These are phyloP conservation scores for Halophytophthora polymorphica DNA, from an alignment of 352 stramenopile genomes.

Conservation along the genomic window DNA sequence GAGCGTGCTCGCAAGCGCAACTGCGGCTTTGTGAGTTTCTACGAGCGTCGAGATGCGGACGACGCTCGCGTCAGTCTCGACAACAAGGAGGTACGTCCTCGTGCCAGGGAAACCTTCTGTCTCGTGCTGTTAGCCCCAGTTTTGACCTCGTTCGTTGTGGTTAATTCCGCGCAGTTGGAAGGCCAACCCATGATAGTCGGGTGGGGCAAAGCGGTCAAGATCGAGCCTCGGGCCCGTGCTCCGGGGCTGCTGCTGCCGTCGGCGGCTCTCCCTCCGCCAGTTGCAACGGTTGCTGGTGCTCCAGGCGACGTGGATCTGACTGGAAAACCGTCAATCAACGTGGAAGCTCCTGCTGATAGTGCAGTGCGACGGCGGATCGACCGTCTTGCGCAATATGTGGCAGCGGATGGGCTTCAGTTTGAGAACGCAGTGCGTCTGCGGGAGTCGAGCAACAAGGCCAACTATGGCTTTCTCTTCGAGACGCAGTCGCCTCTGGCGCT, in stretches of 20 bases:
- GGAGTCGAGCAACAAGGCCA: slow-evolving; percentile 36
- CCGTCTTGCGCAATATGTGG: slow-evolving; percentile 56
- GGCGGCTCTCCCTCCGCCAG: slow-evolving; percentile 4
- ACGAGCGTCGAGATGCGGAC: slow-evolving; percentile 75
- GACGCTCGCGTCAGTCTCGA: slow-evolving; percentile 66
- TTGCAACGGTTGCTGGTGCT: slow-evolving; percentile 2
- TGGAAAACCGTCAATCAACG: slow-evolving; percentile 24
- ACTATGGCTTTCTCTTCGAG: slow-evolving; percentile 59
- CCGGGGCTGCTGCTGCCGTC: slow-evolving; percentile 11
- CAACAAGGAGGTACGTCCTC: slow-evolving; percentile 62
- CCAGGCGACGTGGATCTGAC: slow-evolving; percentile 1
- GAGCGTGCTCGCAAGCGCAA: slow-evolving; percentile 89
- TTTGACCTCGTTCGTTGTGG: slow-evolving; percentile 2
- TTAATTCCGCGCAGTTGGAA: slow-evolving; percentile 42
- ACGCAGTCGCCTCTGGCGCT: slow-evolving; percentile 26
- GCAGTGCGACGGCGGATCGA: slow-evolving; percentile 35
- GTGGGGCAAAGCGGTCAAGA: slow-evolving; percentile 81
- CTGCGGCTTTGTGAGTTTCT: slow-evolving; percentile 96
- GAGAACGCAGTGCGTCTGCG: slow-evolving; percentile 55
- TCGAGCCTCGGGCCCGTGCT: slow-evolving; percentile 32
- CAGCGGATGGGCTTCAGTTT: slow-evolving; percentile 60
- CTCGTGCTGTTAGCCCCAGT: not conserved
- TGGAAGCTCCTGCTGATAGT: slow-evolving; percentile 37
- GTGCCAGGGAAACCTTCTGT: not conserved
- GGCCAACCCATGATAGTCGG: slow-evolving; percentile 72